These are phyloP conservation scores for Fusarium albidum DNA, from an alignment of 2,329 filamentous ascomycete genomes.

Conservation along the genomic window DNA sequence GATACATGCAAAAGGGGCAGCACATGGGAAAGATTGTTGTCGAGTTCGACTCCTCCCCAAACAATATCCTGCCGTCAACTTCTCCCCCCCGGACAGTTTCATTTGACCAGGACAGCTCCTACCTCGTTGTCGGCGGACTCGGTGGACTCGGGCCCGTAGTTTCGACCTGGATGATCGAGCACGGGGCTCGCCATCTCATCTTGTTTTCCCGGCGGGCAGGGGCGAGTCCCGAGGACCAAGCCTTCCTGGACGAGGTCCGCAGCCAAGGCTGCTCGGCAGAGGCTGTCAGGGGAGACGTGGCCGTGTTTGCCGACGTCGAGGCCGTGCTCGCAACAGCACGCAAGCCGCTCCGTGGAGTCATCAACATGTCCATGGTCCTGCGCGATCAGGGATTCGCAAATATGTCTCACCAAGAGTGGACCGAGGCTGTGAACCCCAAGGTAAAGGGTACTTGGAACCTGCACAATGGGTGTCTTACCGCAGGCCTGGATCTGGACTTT, in stretches of 20 bases:
- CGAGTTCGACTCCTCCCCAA: too few species aligned
- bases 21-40: conserved; percentile 55
- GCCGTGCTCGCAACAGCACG: background rate
- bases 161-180: conserved; percentile 18
- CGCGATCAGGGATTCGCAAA: conserved; percentile 32
- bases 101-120: too few species aligned
- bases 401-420: conserved; percentile 47
- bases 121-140: conserved; percentile 37
- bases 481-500: conserved; percentile 42
- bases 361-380: conserved; percentile 12
- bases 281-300: conserved; percentile 40
- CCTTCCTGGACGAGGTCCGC: conserved; percentile 14
- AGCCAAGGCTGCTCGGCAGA: background rate
- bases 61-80: too few species aligned
- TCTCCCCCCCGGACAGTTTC: too few species aligned
- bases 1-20: conserved; percentile 51
- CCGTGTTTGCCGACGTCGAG: background rate
- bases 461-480: conserved; percentile 40
- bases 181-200: conserved; percentile 14
- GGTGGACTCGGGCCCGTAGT: conserved; percentile 25
- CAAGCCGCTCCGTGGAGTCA: conserved; percentile 1
- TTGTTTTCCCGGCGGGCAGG: conserved; percentile 24
- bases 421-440: conserved; percentile 40
- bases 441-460: conserved; percentile 47
- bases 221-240: conserved; percentile 6